Conservation (phyloP, 306 rosid species). For the Abrus precatorius region DNA sequence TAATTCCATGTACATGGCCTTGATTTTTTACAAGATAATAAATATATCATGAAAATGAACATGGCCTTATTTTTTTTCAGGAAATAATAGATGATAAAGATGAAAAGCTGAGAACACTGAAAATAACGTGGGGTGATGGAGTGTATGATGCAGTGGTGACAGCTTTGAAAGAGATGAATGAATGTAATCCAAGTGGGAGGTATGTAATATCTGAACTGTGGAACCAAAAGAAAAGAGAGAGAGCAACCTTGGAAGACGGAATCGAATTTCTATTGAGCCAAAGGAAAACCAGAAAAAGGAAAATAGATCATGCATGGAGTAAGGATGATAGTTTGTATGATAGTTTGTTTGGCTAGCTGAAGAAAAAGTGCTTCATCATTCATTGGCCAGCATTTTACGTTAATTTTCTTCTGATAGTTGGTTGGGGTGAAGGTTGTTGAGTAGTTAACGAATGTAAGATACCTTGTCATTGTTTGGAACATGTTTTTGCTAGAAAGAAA, state of each 20-base stretch:
- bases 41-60: not conserved
- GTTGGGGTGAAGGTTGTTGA: no score
- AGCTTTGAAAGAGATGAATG: conserved; percentile 57
- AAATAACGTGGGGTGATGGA: conserved; percentile 39
- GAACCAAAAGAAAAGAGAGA: conserved; percentile 46
- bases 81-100: conserved; percentile 52
- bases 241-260: conserved; percentile 55
- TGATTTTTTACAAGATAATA: not conserved
- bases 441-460: no score
- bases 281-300: not conserved
- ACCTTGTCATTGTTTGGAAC: no score
- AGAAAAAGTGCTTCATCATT: no score
- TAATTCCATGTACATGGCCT: not conserved
- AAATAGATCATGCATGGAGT: not conserved
- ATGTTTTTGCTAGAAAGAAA: no score
- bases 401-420: no score
- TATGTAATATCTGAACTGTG: conserved; percentile 50
- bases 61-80: conserved; percentile 49
- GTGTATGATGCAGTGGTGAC: conserved; percentile 48
- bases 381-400: no score
- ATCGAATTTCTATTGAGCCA: conserved; percentile 37
- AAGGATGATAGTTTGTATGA: no score
- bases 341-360: no score
- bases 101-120: conserved; percentile 50
- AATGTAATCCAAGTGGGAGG: conserved; percentile 59